Evolutionary conservation across 2,329 filamentous ascomycete species (phyloP).

Genomic region (Apiospora malaysiana): DNA sequence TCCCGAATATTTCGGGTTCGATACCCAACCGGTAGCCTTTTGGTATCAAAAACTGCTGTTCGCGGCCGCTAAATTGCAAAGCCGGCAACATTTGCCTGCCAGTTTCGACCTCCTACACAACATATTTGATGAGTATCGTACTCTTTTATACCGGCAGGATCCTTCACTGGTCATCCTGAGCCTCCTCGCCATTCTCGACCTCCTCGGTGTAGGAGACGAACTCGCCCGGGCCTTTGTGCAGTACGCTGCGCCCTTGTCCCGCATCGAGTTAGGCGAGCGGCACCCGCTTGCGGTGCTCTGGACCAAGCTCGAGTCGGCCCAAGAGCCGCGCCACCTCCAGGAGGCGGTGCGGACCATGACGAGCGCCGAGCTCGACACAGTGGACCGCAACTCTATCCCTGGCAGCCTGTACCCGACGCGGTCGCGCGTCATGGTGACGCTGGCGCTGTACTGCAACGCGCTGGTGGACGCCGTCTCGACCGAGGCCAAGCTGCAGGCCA

Average conservation of each 20-base stretch:
- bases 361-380: slow-evolving; percentile 10
- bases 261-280: slow-evolving; percentile 6
- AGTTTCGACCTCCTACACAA: background rate
- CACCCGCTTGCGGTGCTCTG: slow-evolving; percentile 5
- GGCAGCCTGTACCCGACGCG: slow-evolving; percentile 8
- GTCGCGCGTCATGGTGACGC: slow-evolving; percentile 8
- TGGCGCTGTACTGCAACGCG: slow-evolving; percentile 9
- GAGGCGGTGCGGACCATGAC: slow-evolving; percentile 1
- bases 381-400: background rate
- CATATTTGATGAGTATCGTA: slow-evolving; percentile 5
- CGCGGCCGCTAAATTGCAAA: background rate
- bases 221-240: background rate
- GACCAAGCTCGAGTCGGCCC: background rate
- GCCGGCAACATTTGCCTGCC: background rate
- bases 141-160: background rate
- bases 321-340: background rate
- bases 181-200: background rate
- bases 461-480: slow-evolving; percentile 10
- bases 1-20: background rate
- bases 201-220: background rate
- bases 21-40: background rate
- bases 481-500: slow-evolving; percentile 14
- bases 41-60: slow-evolving; percentile 13
- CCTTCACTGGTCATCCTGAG: background rate
- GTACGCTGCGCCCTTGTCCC: background rate